Evolutionary conservation across 1,284 basidiomycete species (phyloP), one percentile per base, ranked within the genome.

Genomic region (Apiotrichum siamense): DNA sequence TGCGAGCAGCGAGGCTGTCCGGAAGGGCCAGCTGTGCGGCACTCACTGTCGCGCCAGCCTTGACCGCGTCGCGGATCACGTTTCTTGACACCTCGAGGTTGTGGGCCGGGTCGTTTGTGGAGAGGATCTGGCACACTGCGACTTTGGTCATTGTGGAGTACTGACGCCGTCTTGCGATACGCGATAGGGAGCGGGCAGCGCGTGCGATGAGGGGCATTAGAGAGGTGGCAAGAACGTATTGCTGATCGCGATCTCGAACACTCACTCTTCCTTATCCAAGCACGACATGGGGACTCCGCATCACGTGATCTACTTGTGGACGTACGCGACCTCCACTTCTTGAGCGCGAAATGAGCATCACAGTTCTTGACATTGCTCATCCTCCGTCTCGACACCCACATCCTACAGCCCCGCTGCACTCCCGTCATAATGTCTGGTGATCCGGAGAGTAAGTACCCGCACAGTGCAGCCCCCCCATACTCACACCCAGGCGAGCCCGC

Each of bases 31-130:
- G n/a, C n/a, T n/a, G n/a, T n/a, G n/a, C n/a, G n/a, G n/a, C n/a
- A 47, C 65, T 56, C 32, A 76, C 71, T 48, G 67, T 67, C 3
- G 77, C 76, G 0, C 75, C 75, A 0, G 69, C 70, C 3, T 44
- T 41, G 0, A 70, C 73, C 0, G 77, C 77, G 10, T 68, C 54
- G 7, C 65, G 58, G 32, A 79, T 66, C n/a, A 79, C 62, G n/a
- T 58, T 58, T 20, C 44, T 37, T 11, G 69, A 74, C 9, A 70
- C 55, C 6, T 43, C 39, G 32, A 73, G 57, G 57, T 77, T 77
- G 54, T 65, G 58, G 7, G 52, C 44, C 15, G 72, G 64, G 54
- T 73, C 68, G 51, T 55, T 58, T 0, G 63, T 69, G 6, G 67
- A 69, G 15, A 51, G 54, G 37, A 69, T 64, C 53, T 70, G 70